These are phyloP conservation scores for Asterophora parasitica DNA, from an alignment of 768 basidiomycete genomes.

Conservation along the genomic window DNA sequence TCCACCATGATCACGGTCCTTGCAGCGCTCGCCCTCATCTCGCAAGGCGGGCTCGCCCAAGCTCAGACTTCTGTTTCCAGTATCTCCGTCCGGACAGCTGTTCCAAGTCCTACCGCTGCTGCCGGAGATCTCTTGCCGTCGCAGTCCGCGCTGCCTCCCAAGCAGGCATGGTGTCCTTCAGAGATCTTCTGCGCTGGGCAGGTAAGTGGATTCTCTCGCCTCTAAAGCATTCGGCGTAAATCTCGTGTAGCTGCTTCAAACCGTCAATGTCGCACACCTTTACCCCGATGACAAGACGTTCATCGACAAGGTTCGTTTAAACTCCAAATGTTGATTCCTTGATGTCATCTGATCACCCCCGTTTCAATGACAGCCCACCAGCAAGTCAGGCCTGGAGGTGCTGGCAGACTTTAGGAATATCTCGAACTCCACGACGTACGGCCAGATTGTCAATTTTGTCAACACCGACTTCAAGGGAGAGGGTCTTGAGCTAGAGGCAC, in stretches of 20 bases:
- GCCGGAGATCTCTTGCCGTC: constrained; percentile 54
- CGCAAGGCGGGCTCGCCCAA: constrained; percentile 15
- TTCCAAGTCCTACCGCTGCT: constrained; percentile 59
- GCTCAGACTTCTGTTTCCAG: constrained; percentile 18
- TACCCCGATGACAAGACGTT: constrained; percentile 85
- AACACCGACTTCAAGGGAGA: constrained; percentile 77
- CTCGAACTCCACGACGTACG: constrained; percentile 50
- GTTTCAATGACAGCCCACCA: constrained; percentile 56
- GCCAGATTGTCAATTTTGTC: constrained; percentile 62
- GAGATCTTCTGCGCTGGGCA: constrained; percentile 77
- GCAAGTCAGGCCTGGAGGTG: constrained; percentile 57
- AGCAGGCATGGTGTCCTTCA: constrained; percentile 70
- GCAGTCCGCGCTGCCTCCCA: constrained; percentile 59
- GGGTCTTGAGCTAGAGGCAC: constrained; percentile 73
- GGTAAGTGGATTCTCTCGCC: not conserved
- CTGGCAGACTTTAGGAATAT: constrained; percentile 63
- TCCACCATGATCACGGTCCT: constrained; percentile 22
- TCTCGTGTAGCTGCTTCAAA: constrained; percentile 65
- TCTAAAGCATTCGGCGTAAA: not conserved
- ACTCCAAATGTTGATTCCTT: not conserved
- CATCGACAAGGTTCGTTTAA: constrained; percentile 61
- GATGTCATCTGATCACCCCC: not conserved
- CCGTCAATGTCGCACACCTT: constrained; percentile 71
- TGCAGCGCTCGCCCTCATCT: constrained; percentile 14
- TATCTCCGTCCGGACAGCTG: constrained; percentile 51